Evolutionary conservation across 139 green algal genomes (phyloP), one percentile per base, ranked within the genome.

Genomic region (Mesotaenium endlicherianum): DNA sequence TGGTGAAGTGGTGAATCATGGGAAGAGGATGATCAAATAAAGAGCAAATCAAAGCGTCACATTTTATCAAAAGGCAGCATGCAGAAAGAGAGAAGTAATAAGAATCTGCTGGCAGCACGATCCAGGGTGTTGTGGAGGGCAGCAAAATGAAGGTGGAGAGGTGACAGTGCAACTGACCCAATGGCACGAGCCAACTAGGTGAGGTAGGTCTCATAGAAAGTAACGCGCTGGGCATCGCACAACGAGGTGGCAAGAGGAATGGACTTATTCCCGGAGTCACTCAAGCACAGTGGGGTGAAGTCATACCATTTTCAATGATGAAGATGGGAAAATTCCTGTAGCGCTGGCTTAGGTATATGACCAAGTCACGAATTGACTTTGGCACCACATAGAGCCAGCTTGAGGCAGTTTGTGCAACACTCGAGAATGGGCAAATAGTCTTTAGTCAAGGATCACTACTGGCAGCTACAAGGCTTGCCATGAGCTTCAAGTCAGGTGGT

Each of bases 331-430:
- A 16, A 20, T 38, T 44, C 14, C 31, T n/a, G 31, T 86, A 86
- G 2, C 71, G 70, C 38, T 86, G 40, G 44, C 31, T 58, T 31
- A 86, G 80, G 75, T 75, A 86, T 31, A 86, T 36, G 30, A 86
- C 17, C 45, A 86, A 38, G 43, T 86, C 76, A 30, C 75, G 34
- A 16, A 86, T 75, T 11, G 38, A 39, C 39, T 69, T 31, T 30
- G 80, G 80, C 20, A 74, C 74, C 20, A 86, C 53, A 49, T 86
- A 84, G 34, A 86, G 80, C 80, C 80, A 86, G 3, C 30, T 38
- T 8, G 80, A 86, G 36, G 30, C 75, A 85, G 79, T 82, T 43
- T 82, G 75, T 45, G 44, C 3, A 2, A 49, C 39, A 20, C 57
- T 17, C 14, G 16, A 59, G 49, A 59, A n/a, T n/a, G n/a, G n/a